Evolutionary conservation across 1,284 basidiomycete genomes (phyloP), one percentile per base, ranked within the genome.

Genomic region (Ustilago loliicola): DNA sequence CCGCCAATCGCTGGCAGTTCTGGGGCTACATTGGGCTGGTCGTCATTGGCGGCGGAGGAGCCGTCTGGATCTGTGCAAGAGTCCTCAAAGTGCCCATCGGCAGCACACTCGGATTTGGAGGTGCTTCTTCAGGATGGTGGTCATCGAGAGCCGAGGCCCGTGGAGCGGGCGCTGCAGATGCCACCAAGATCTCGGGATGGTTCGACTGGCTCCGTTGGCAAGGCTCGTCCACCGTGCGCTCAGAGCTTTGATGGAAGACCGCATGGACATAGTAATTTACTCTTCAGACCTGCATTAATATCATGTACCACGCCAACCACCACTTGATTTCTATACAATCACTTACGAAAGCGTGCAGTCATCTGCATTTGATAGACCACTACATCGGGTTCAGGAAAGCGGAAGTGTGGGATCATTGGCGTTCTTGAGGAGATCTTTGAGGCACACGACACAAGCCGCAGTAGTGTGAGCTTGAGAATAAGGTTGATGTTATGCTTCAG

Each of bases 191-290:
- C 36, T 63, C 61, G 50, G 65, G 73, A 47, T 76, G 73, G 73
- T 34, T 70, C 50, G 73, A 76, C 47, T 76, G 73, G 73, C 71
- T 76, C 62, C 73, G 68, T 17, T 76, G 73, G 73, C 73, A 76
- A 55, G 59, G 65, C n/a, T 61, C 72, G 3, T 61, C 61, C 30
- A 63, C 23, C 6, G 55, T 65, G 7, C 59, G 66, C 34, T 56
- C 59, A 15, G 72, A 74, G 51, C 72, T 74, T 17, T 74, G 45
- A 68, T 1, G 19, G 36, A 38, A 42, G 25, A 30, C 23, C 51
- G 29, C 34, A n/a, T 32, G 25, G 27, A 32, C 38, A 15, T 11
- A 8, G 9, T 21, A 5, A 27, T 25, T 7, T 36, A 53, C n/a
- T 53, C 30, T 29, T 34, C 30, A 55, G 13, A 7, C 30, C 15